phyloP scores from a whole-genome alignment of 1,284 basidiomycete species.

The Rhizoctonia solani region DNA sequence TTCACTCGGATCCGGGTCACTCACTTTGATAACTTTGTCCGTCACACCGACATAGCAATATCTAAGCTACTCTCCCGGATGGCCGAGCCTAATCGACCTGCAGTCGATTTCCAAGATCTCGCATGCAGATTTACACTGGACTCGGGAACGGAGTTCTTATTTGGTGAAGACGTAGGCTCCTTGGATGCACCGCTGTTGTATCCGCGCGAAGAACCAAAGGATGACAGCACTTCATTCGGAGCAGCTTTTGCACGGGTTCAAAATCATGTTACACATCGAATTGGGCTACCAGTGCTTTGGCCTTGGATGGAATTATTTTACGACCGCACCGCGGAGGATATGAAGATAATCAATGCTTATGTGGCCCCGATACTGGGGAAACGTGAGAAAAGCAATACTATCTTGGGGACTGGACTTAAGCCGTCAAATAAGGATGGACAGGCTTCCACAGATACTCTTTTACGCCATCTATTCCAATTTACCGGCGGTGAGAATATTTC shows the following conservation, averaged over 20 bases:
- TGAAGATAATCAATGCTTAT: slow-evolving; percentile 30
- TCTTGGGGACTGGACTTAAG: background rate
- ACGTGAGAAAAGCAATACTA: slow-evolving; percentile 15
- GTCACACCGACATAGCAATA: slow-evolving; percentile 41
- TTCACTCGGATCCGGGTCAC: slow-evolving; percentile 44
- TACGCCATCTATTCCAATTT: slow-evolving; percentile 36
- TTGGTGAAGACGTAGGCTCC: slow-evolving; percentile 34
- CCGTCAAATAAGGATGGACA: slow-evolving; percentile 6
- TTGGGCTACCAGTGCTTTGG: slow-evolving; percentile 19
- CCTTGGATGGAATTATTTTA: slow-evolving; percentile 29
- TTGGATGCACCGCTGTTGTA: slow-evolving; percentile 33
- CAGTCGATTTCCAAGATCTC: slow-evolving; percentile 32
- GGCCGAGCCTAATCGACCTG: slow-evolving; percentile 4
- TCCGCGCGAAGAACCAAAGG: background rate
- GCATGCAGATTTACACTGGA: slow-evolving; percentile 36
- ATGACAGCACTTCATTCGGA: slow-evolving; percentile 26
- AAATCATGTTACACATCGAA: background rate
- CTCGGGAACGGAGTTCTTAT: slow-evolving; percentile 38
- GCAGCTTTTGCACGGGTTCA: slow-evolving; percentile 32
- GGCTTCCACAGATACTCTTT: slow-evolving; percentile 23
- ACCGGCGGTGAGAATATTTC: slow-evolving; percentile 38
- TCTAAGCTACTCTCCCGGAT: slow-evolving; percentile 21
- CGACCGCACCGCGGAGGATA: slow-evolving; percentile 24
- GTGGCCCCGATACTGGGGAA: slow-evolving; percentile 33
- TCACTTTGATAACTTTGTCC: slow-evolving; percentile 43